Evolutionary conservation across 2,329 filamentous ascomycete species (phyloP).

Genomic region (Cryoendolithus antarcticus): DNA sequence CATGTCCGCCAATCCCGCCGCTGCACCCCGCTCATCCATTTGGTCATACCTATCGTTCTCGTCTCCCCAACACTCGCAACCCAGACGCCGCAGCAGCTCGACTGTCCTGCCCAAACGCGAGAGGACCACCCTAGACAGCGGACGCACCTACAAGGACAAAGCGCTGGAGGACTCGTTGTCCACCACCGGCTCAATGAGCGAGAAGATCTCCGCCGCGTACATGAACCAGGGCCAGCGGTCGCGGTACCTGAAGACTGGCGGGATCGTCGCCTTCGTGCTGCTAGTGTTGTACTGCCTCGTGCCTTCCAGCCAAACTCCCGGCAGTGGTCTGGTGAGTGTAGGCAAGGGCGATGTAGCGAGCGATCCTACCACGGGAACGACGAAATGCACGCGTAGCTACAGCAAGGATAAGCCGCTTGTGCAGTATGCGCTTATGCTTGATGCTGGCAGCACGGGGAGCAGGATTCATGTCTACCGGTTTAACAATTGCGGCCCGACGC

Average conservation of each 20-base stretch:
- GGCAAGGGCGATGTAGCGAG: constrained; percentile 30
- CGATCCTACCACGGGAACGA: constrained; percentile 52
- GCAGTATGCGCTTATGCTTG: constrained; percentile 97
- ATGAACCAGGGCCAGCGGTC: constrained; percentile 53
- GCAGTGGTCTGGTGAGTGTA: neutral
- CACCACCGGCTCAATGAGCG: constrained; percentile 23
- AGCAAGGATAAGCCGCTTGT: constrained; percentile 85
- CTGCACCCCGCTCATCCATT: neutral
- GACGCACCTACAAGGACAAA: constrained; percentile 11
- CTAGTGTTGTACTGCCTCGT: constrained; percentile 46
- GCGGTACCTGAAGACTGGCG: constrained; percentile 50
- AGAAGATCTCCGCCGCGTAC: constrained; percentile 30
- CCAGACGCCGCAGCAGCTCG: constrained; percentile 4
- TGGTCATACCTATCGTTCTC: constrained; percentile 4
- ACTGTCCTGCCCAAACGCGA: constrained; percentile 5
- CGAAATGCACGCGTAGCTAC: constrained; percentile 69
- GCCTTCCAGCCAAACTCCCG: constrained; percentile 19
- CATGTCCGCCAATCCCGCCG: too few relatives aligned
- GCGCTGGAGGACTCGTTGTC: constrained; percentile 11
- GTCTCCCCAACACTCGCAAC: neutral
- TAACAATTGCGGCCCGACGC: constrained; percentile 95
- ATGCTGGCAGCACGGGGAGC: constrained; percentile 93
- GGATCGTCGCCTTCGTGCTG: constrained; percentile 45
- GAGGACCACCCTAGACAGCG: neutral
- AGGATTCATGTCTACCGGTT: constrained; percentile 98